Evolutionary conservation across 2,329 filamentous ascomycete genomes (phyloP), one percentile per base, ranked within the genome.

Genomic region (Diaporthe amygdali): DNA sequence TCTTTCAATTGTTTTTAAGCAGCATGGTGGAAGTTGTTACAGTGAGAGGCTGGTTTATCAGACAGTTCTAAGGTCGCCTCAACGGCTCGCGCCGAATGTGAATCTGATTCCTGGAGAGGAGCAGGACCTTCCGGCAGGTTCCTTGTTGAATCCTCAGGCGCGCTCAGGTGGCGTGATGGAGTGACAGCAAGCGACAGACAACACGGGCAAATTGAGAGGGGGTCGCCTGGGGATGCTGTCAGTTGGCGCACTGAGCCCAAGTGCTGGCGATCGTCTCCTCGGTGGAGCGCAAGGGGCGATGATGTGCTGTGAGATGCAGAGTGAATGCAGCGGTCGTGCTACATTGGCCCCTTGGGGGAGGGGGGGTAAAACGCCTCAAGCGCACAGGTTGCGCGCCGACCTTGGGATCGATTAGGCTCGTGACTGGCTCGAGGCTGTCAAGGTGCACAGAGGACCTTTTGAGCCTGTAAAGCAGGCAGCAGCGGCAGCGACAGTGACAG

Each of bases 1-100:
- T 72, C 68, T 72, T 72, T 72, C 66, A 74, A 68, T 69, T 71
- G 70, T 54, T 73, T 69, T 27, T 69, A 37, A 71, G 68, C 72
- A 68, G 68, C 73, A 74, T 74, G 61, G 72, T 74, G 70, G 70
- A 68, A 34, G 49, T 52, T 32, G 59, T 66, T 55, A 66, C 32
- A 49, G 55, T 25, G 34, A 49, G 59, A 69, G 68, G 69, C 68
- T 69, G 46, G 64, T 30, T n/a, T 25, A 61, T 68, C 47, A 30
- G 55, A 17, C 39, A 39, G 49, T 46, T 56, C 30, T n/a, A 37
- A 56, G 44, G 64, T 32, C 39, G 63, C 54, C 52, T 59, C 49
- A 59, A 41, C 22, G 41, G 52, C 47, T 66, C 20, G 25, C 44
- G 44, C 46, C 34, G 44, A 27, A 52, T 32, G 15, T 14, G 22